Percentiles rank a stretch among this genome's conserved stretches.
phyloP scores from a whole-genome alignment of 2,329 filamentous ascomycete species.

The Trichoderma simmonsii region DNA sequence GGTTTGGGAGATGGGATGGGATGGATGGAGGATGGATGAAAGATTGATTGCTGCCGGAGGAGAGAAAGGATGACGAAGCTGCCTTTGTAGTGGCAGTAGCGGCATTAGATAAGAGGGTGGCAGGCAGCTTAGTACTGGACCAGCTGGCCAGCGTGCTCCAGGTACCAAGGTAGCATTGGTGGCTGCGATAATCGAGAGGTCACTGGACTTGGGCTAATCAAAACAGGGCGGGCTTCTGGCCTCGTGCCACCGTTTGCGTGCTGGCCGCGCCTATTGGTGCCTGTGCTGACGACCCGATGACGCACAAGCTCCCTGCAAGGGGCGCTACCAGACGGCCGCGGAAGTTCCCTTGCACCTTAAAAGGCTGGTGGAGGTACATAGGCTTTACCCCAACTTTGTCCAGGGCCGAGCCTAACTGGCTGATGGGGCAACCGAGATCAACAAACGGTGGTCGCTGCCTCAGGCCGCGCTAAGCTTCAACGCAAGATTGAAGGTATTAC shows the following conservation, averaged over 20 bases:
- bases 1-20: background rate
- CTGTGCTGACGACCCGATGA: conserved; percentile 19
- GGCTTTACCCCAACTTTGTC: conserved; percentile 10
- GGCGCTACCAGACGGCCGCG: background rate
- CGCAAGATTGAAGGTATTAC: background rate
- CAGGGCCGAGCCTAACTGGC: conserved; percentile 12
- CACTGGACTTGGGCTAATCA: conserved; percentile 13
- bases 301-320: conserved; percentile 17
- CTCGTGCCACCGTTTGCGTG: conserved; percentile 19
- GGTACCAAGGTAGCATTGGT: background rate
- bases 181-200: conserved; percentile 10
- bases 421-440: conserved; percentile 18
- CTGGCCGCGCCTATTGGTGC: background rate
- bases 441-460: conserved; percentile 10
- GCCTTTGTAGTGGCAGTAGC: conserved; percentile 9
- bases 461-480: background rate
- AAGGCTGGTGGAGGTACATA: background rate
- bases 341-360: conserved; percentile 6
- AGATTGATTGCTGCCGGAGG: background rate
- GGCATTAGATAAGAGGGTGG: conserved; percentile 5
- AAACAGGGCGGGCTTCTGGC: background rate
- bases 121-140: background rate
- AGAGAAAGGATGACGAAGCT: conserved; percentile 6
- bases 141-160: background rate
- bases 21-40: background rate